phyloP scores from a whole-genome alignment of 495 filamentous ascomycete species.

The Geoglossum glabrum region DNA sequence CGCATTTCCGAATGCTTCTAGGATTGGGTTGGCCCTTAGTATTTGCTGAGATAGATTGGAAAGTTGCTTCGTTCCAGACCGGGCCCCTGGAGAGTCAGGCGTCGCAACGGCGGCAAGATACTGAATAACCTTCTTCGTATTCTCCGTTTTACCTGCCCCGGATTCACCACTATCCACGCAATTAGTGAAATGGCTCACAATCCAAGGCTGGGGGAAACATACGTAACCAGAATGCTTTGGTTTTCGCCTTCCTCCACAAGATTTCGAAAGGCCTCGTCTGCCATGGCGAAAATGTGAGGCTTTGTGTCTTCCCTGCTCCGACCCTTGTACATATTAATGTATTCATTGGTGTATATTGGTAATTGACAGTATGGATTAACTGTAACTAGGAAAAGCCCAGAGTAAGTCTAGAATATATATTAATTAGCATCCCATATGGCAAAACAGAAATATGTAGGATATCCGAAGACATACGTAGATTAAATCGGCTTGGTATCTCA shows the following conservation, averaged over 20 bases:
- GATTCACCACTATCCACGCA: slow-evolving; percentile 52
- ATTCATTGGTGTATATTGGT: slow-evolving; percentile 91
- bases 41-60: slow-evolving; percentile 94
- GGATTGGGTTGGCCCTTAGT: slow-evolving; percentile 85
- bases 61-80: slow-evolving; percentile 41
- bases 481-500: slow-evolving; percentile 80
- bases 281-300: slow-evolving; percentile 95
- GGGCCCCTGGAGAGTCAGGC: slow-evolving; percentile 46
- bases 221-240: slow-evolving; percentile 93
- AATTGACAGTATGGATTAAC: slow-evolving; percentile 92
- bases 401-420: slow-evolving; percentile 51
- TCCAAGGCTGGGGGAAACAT: slow-evolving; percentile 11
- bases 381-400: slow-evolving; percentile 87
- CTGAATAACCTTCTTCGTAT: slow-evolving; percentile 99
- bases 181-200: not conserved
- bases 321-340: slow-evolving; percentile 91
- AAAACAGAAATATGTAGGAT: slow-evolving; percentile 1
- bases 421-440: slow-evolving; percentile 5
- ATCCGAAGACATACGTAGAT: slow-evolving; percentile 46
- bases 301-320: slow-evolving; percentile 78
- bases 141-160: slow-evolving; percentile 96
- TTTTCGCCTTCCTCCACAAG: slow-evolving; percentile 88
- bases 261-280: slow-evolving; percentile 93
- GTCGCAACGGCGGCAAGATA: slow-evolving; percentile 90
- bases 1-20: slow-evolving; percentile 96